These are phyloP conservation scores for Epichloe typhina DNA, from an alignment of 2,329 filamentous ascomycete species.

Conservation along the genomic window DNA sequence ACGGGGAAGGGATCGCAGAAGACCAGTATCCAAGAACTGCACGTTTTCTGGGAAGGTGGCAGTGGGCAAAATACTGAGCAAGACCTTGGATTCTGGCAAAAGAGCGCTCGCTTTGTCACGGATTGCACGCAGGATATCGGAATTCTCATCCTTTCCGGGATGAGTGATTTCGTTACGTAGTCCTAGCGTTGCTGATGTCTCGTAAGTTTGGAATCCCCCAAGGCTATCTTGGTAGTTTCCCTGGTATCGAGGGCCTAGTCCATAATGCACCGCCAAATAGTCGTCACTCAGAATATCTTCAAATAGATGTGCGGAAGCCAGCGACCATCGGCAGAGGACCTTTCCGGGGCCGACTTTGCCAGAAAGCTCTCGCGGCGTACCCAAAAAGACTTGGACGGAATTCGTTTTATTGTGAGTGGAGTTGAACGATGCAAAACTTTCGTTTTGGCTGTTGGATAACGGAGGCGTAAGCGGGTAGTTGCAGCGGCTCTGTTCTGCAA, in stretches of 20 bases:
- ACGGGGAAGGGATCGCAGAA: constrained; percentile 65
- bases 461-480: constrained; percentile 72
- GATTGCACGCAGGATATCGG: constrained; percentile 83
- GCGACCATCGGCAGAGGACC: constrained; percentile 69
- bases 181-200: constrained; percentile 80
- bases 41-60: constrained; percentile 74
- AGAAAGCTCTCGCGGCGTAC: constrained; percentile 81
- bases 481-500: constrained; percentile 81
- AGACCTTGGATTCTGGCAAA: constrained; percentile 65
- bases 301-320: constrained; percentile 82
- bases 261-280: constrained; percentile 77
- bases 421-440: constrained; percentile 58
- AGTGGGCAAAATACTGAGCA: constrained; percentile 72
- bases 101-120: constrained; percentile 71
- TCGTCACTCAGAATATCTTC: constrained; percentile 84
- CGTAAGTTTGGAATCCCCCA: constrained; percentile 86
- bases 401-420: constrained; percentile 43
- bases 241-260: constrained; percentile 79
- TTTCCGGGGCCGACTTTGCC: constrained; percentile 59
- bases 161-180: constrained; percentile 84
- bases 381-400: constrained; percentile 82
- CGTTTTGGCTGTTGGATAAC: constrained; percentile 45
- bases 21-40: constrained; percentile 60
- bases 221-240: constrained; percentile 96
- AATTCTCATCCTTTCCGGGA: constrained; percentile 77